phyloP scores from a whole-genome alignment of 805 yeast species.

The Lachancea cidri region DNA sequence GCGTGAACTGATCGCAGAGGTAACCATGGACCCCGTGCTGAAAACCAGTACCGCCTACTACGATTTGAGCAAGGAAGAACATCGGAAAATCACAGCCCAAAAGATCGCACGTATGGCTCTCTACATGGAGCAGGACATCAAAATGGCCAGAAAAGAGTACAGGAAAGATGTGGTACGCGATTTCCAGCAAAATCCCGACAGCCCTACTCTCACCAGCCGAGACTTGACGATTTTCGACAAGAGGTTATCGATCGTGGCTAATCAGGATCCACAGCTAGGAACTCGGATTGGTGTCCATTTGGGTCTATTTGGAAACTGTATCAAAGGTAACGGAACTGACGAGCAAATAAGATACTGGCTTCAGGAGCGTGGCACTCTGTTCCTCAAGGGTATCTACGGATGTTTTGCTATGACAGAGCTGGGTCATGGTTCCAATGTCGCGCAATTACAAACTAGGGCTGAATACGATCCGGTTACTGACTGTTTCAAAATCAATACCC shows the following conservation, averaged over 20 bases:
- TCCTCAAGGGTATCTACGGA: conserved; percentile 63
- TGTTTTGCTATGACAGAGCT: conserved; percentile 93
- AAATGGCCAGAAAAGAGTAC: conserved; percentile 20
- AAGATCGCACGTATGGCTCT: conserved; percentile 58
- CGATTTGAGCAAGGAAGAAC: conserved; percentile 50
- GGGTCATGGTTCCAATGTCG: conserved; percentile 92
- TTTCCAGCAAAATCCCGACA: conserved; percentile 16
- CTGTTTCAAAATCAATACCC: conserved; percentile 74
- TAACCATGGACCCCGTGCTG: conserved; percentile 64
- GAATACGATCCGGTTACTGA: conserved; percentile 61
- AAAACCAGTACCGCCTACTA: conserved; percentile 50
- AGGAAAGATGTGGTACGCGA: conserved; percentile 24
- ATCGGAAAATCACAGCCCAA: conserved; percentile 54
- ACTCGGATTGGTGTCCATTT: conserved; percentile 86
- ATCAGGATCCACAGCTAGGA: conserved; percentile 72
- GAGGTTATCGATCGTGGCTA: conserved; percentile 52
- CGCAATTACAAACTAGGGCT: conserved; percentile 90
- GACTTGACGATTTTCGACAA: conserved; percentile 43
- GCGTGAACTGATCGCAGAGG: conserved; percentile 48
- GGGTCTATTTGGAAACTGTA: conserved; percentile 76
- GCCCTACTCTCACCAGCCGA: conserved; percentile 18
- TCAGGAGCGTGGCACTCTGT: conserved; percentile 55
- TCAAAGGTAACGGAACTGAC: conserved; percentile 83
- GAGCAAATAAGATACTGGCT: conserved; percentile 86
- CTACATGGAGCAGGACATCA: conserved; percentile 47